Conservation (phyloP, 768 basidiomycete species). For the Lactifluus hygrophoroides region DNA sequence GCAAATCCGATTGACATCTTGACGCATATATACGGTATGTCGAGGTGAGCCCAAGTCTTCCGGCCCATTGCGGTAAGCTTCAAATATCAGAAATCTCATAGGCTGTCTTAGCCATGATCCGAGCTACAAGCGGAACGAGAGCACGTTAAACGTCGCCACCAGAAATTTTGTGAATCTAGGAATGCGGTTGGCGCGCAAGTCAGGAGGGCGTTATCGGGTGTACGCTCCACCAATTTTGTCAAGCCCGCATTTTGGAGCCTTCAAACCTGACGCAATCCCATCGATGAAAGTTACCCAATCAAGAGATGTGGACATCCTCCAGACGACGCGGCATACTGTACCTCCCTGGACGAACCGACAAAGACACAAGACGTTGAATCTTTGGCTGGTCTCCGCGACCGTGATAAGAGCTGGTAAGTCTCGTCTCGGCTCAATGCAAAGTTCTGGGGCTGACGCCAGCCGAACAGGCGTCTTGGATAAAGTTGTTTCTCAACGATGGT, state of each 20-base stretch:
- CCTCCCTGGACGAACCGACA: constrained; percentile 28
- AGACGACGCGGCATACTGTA: constrained; percentile 29
- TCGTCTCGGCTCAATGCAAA: not conserved
- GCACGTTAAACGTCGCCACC: constrained; percentile 17
- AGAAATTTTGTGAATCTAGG: constrained; percentile 30
- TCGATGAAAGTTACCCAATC: constrained; percentile 25
- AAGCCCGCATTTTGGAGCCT: no score
- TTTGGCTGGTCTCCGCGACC: constrained; percentile 33
- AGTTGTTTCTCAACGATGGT: constrained; percentile 26
- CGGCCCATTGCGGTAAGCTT: not conserved
- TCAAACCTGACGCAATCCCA: constrained; percentile 34
- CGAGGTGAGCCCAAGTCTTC: constrained; percentile 21
- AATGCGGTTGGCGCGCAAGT: constrained; percentile 30
- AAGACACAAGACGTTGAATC: constrained; percentile 22
- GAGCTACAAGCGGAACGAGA: constrained; percentile 6
- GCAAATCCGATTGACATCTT: constrained; percentile 28
- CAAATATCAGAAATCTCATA: not conserved
- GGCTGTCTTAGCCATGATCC: constrained; percentile 16
- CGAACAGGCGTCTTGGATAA: constrained; percentile 34
- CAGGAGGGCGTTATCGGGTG: constrained; percentile 27
- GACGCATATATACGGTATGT: constrained; percentile 29
- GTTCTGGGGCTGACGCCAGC: not conserved
- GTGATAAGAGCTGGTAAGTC: constrained; percentile 40
- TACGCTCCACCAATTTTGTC: constrained; percentile 35
- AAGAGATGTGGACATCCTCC: constrained; percentile 28